These are phyloP conservation scores for Dryadomyces quercus-mongolicae DNA, from an alignment of 2,329 filamentous ascomycete genomes.

Conservation along the genomic window DNA sequence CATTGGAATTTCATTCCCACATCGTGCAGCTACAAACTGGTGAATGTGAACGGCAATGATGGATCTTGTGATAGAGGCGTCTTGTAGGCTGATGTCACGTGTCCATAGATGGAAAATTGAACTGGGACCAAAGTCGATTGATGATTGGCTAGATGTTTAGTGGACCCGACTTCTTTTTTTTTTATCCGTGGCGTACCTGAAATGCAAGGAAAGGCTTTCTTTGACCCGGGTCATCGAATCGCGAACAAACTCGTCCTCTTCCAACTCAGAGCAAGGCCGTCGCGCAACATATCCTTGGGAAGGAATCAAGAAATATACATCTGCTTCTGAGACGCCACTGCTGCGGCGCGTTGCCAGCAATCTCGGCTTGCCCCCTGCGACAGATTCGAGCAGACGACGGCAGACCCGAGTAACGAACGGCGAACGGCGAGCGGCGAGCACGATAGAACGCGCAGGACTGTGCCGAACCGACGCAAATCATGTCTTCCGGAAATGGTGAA, in stretches of 20 bases:
- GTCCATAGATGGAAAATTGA: no score
- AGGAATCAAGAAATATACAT: no score
- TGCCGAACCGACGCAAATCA: neutral
- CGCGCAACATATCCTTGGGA: no score
- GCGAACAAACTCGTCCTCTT: neutral
- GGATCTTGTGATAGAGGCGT: no score
- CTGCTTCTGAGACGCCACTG: no score
- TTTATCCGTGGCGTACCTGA: neutral
- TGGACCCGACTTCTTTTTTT: neutral
- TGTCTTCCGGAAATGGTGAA: neutral
- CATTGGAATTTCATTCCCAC: no score
- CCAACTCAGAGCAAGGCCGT: no score
- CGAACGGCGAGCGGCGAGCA: neutral
- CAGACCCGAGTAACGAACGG: neutral
- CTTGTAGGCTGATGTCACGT: no score
- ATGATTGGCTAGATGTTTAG: neutral
- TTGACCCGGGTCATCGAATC: neutral
- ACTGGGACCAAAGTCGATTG: neutral
- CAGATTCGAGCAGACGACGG: neutral
- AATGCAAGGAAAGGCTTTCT: neutral
- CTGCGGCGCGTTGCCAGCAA: no score
- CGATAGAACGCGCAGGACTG: neutral
- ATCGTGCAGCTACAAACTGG: no score
- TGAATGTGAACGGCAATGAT: no score
- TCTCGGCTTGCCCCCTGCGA: neutral